Conservation (phyloP, 257 asterid genomes). For the Rehmannia glutinosa region DNA sequence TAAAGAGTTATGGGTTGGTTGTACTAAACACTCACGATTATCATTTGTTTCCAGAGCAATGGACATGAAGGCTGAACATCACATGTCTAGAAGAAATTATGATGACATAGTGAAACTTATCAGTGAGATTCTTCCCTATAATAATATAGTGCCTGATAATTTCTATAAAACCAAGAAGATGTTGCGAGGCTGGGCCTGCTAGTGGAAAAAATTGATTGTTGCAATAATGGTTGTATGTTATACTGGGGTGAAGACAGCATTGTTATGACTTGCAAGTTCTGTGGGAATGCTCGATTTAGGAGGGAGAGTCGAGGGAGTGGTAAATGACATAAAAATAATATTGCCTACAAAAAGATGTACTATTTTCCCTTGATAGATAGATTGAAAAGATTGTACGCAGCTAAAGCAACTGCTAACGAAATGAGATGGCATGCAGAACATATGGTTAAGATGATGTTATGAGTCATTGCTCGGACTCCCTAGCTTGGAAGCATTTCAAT, state of each 20-base stretch:
- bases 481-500: not conserved
- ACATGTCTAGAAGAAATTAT: no score
- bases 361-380: no score
- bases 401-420: not conserved
- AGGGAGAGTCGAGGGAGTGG: not conserved
- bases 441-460: not conserved
- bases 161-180: not conserved
- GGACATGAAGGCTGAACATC: no score
- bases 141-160: not conserved
- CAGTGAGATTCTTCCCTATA: not conserved
- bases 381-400: not conserved
- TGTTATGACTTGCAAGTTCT: not conserved
- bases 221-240: not conserved
- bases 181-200: not conserved
- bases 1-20: no score
- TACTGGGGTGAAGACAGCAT: not conserved
- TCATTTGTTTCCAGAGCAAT: no score
- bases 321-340: no score
- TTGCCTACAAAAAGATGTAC: not conserved
- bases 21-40: no score
- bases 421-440: not conserved
- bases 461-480: not conserved
- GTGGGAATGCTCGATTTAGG: not conserved
- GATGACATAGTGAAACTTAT: not conserved
- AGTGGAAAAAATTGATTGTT: not conserved